Base-by-base conservation (phyloP, 352 stramenopile species). In the Phytophthora citricola region DNA sequence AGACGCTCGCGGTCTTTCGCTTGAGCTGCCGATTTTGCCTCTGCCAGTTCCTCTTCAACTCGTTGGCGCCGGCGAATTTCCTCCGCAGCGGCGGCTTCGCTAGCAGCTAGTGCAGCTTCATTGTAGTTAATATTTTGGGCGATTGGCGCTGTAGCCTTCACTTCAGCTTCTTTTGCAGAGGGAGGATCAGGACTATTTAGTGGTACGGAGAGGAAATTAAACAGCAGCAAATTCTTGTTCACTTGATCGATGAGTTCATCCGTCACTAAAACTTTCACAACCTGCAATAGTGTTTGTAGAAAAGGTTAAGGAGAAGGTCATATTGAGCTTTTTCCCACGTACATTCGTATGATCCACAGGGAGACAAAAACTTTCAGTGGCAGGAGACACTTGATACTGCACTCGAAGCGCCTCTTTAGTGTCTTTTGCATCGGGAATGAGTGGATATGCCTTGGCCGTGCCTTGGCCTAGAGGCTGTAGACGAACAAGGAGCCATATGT, bases 341-440 rank as follows among this genome's bases (percentile, higher is more conserved):
- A 82, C 70, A 56, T 86, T 90, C 4, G 77, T 86, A 60, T 90
- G 79, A 29, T 89, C 71, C 14, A 85, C 51, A 8, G 77, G 77
- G 2, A 86, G 38, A 15, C 80, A 58, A 26, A 80, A 89, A 57
- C 75, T 87, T 54, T 91, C 79, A n/a, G 69, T 81, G 31, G 62
- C 36, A n/a, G 75, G 51, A 9, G 68, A 78, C 47, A 87, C 26
- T 62, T 91, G 79, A 52, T 88, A 89, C 48, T 88, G 78, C 34
- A 89, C 75, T n/a, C 67, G 74, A 32, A 78, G 20, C 15, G 6
- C 20, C n/a, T 43, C 44, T 12, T 61, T 45, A 7, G 15, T 15
- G 17, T 49, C 14, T 15, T 32, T 14, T 62, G 27, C 7, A 46
- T 53, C 9, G 8, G 24, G 22, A 40, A 55, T 46, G 36, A 58